Conservation (phyloP, 164 flowering plant genomes). For the Tetrastigma voinierianum region DNA sequence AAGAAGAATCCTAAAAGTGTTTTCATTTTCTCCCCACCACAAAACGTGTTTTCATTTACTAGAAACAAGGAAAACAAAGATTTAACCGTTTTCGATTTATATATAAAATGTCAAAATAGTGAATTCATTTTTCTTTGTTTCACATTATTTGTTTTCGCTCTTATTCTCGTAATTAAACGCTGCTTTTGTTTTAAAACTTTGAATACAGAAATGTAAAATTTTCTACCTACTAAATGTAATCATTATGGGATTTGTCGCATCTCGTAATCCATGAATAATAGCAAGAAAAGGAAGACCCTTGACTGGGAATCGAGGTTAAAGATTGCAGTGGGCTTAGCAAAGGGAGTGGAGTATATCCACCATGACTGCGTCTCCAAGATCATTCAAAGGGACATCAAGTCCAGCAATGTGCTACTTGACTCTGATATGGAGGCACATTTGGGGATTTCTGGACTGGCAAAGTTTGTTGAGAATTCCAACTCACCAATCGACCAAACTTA, state of each 20-base stretch:
- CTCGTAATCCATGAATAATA: slow-evolving; percentile 22
- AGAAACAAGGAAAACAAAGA: too few species aligned
- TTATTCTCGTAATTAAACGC: too few species aligned
- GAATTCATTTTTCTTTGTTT: too few species aligned
- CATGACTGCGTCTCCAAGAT: slow-evolving; percentile 91
- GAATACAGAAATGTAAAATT: too few species aligned
- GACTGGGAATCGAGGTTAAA: slow-evolving; percentile 74
- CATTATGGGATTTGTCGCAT: slow-evolving; percentile 98
- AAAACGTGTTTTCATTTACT: too few species aligned
- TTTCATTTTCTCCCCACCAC: too few species aligned
- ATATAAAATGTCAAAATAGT: too few species aligned
- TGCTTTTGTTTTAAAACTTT: too few species aligned
- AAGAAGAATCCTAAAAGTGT: too few species aligned
- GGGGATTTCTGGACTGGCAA: slow-evolving; percentile 95
- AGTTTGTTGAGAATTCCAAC: slow-evolving; percentile 48
- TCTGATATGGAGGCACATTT: slow-evolving; percentile 88
- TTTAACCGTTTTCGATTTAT: too few species aligned
- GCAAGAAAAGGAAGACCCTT: slow-evolving; percentile 51
- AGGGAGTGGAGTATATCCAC: slow-evolving; percentile 90
- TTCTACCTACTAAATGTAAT: too few species aligned
- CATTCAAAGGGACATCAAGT: slow-evolving; percentile 88
- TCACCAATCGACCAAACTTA: slow-evolving; percentile 62
- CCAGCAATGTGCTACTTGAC: slow-evolving; percentile 87
- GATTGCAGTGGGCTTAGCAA: slow-evolving; percentile 82
- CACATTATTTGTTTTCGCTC: too few species aligned